These are phyloP conservation scores for Aureobasidium zeae DNA, from an alignment of 2,329 filamentous ascomycete genomes.

Conservation along the genomic window DNA sequence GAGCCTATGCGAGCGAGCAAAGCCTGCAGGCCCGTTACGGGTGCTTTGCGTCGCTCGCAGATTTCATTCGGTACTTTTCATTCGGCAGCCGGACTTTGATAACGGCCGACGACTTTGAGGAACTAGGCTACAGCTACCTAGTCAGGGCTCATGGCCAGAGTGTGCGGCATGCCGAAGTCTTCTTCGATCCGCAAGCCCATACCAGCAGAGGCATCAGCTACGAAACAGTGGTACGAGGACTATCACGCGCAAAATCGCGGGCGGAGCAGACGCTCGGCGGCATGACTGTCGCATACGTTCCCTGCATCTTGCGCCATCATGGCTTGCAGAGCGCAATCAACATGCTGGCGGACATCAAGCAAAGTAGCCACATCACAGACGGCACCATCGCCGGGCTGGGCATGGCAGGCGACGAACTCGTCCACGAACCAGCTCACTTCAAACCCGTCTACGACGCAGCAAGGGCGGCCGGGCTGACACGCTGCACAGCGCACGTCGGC, in stretches of 20 bases:
- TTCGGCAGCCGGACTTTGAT: constrained; percentile 1
- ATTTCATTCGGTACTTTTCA: constrained; percentile 8
- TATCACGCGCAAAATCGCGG: constrained; percentile 13
- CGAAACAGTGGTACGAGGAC: constrained; percentile 12
- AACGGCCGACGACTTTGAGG: constrained; percentile 7
- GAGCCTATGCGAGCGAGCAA: not conserved
- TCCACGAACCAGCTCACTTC: constrained; percentile 12
- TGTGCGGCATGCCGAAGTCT: constrained; percentile 16
- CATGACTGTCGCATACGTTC: constrained; percentile 14
- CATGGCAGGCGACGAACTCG: constrained; percentile 11
- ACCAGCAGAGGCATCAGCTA: constrained; percentile 11
- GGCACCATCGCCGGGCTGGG: constrained; percentile 5
- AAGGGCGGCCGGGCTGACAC: constrained; percentile 2
- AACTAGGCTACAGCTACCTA: constrained; percentile 9
- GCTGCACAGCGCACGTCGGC: constrained; percentile 6
- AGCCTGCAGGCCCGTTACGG: constrained; percentile 6
- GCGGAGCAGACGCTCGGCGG: constrained; percentile 13
- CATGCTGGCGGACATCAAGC: not conserved
- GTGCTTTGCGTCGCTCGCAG: constrained; percentile 5
- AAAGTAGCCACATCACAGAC: constrained; percentile 2
- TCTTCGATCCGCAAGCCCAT: constrained; percentile 19
- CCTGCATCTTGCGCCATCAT: constrained; percentile 16
- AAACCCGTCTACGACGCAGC: not conserved
- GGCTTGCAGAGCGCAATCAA: not conserved
- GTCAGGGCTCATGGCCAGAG: constrained; percentile 1